Conservation (phyloP, 345 rosid genomes). For the Camelina hispida region DNA sequence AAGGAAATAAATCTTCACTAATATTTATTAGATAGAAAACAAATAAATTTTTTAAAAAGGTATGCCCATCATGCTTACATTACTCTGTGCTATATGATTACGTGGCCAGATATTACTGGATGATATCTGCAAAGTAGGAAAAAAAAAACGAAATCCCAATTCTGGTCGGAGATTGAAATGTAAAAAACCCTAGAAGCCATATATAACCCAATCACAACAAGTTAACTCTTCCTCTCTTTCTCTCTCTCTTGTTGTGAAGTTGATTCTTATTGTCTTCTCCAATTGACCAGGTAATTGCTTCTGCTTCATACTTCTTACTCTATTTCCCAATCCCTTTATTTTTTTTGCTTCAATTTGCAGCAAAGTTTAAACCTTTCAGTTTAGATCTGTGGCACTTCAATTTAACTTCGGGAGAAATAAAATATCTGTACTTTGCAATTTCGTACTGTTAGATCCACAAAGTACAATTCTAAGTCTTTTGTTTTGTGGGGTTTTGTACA, state of each 20-base stretch:
- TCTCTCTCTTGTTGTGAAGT: not conserved
- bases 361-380: conserved; percentile 1
- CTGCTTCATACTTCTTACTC: not conserved
- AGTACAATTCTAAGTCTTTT: conserved; percentile 1
- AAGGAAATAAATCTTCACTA: not conserved
- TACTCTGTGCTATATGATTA: not conserved
- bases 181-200: conserved; percentile 38
- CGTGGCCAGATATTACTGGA: not conserved
- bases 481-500: not conserved
- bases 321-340: not conserved
- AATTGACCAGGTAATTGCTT: not conserved
- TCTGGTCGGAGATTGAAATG: conserved; percentile 12
- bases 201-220: conserved; percentile 16
- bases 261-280: conserved; percentile 7
- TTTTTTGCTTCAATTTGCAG: not conserved
- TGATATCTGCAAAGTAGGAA: not conserved
- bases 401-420: not conserved
- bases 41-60: too few species aligned
- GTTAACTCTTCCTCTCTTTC: not conserved
- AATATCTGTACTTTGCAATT: not conserved
- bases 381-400: conserved; percentile 15
- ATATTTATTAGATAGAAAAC: too few species aligned
- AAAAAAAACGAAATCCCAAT: not conserved
- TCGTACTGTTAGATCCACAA: conserved; percentile 6
- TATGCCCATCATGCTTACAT: not conserved